Evolutionary conservation across 345 rosid genomes (phyloP).

Genomic region (Zanthoxylum bungeanum): DNA sequence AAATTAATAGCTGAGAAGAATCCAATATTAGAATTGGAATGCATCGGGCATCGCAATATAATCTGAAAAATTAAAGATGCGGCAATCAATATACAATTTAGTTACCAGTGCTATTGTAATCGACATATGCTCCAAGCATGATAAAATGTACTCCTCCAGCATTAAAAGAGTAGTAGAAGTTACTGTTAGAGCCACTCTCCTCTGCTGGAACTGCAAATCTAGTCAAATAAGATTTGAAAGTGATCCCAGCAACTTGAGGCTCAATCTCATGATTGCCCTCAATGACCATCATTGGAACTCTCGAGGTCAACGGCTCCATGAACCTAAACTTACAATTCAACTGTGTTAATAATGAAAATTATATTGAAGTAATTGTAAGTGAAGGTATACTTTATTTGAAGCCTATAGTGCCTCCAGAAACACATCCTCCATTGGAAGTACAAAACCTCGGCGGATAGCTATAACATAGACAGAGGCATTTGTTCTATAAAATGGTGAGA

Average conservation of each 20-base stretch:
- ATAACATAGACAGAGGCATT: neutral
- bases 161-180: constrained; percentile 82
- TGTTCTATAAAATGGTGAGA: neutral
- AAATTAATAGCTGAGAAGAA: neutral
- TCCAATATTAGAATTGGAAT: neutral
- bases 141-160: constrained; percentile 81
- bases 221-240: constrained; percentile 68
- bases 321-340: constrained; percentile 44
- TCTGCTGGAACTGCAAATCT: constrained; percentile 73
- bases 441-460: neutral
- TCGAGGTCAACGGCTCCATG: constrained; percentile 79
- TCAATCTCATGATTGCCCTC: constrained; percentile 94
- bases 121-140: constrained; percentile 84
- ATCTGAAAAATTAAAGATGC: neutral
- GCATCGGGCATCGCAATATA: neutral
- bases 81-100: neutral
- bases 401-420: neutral
- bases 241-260: constrained; percentile 58
- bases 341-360: neutral
- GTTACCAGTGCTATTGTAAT: constrained; percentile 64
- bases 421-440: neutral
- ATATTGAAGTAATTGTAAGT: neutral
- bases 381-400: neutral
- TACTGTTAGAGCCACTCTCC: constrained; percentile 67
- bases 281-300: constrained; percentile 82